A percentile compares a stretch with the other conserved stretches of the same genome.
phyloP scores from a whole-genome alignment of 805 yeast species.

The Komagataella pseudopastoris region DNA sequence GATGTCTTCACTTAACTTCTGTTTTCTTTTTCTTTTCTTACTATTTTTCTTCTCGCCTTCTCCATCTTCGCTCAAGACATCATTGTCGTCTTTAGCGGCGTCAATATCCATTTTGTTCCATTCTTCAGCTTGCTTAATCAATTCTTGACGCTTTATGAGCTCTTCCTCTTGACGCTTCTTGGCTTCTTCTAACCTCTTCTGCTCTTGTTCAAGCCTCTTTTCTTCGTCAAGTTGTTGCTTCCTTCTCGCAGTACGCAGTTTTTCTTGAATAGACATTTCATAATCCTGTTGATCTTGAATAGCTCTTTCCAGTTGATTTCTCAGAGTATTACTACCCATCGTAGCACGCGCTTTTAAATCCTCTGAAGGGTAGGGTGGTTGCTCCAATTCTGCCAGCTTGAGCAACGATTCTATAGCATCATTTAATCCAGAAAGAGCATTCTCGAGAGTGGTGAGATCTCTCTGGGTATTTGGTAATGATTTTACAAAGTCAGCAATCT shows the following conservation, averaged over 20 bases:
- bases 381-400: slow-evolving; percentile 40
- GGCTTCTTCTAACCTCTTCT: slow-evolving; percentile 29
- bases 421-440: slow-evolving; percentile 40
- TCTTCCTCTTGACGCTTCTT: slow-evolving; percentile 28
- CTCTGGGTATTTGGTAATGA: slow-evolving; percentile 49
- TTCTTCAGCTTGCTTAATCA: not conserved
- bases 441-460: slow-evolving; percentile 44
- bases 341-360: slow-evolving; percentile 81
- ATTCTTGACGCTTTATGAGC: slow-evolving; percentile 25
- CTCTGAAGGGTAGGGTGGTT: slow-evolving; percentile 66
- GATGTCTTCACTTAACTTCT: slow-evolving; percentile 10
- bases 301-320: slow-evolving; percentile 56
- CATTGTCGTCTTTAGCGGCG: not conserved
- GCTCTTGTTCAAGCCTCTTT: slow-evolving; percentile 23
- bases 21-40: slow-evolving; percentile 1
- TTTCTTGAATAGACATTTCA: slow-evolving; percentile 42
- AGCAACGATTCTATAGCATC: slow-evolving; percentile 48
- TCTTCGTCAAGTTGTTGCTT: slow-evolving; percentile 43
- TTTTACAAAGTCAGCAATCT: slow-evolving; percentile 71
- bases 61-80: slow-evolving; percentile 1
- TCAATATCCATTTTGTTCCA: not conserved
- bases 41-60: not conserved
- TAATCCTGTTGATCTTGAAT: slow-evolving; percentile 60
- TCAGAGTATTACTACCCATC: slow-evolving; percentile 67
- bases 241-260: slow-evolving; percentile 63